Percentiles rank a stretch among this genome's conserved stretches.
phyloP scores from a whole-genome alignment of 768 basidiomycete species.

The Mrakia gelida region DNA sequence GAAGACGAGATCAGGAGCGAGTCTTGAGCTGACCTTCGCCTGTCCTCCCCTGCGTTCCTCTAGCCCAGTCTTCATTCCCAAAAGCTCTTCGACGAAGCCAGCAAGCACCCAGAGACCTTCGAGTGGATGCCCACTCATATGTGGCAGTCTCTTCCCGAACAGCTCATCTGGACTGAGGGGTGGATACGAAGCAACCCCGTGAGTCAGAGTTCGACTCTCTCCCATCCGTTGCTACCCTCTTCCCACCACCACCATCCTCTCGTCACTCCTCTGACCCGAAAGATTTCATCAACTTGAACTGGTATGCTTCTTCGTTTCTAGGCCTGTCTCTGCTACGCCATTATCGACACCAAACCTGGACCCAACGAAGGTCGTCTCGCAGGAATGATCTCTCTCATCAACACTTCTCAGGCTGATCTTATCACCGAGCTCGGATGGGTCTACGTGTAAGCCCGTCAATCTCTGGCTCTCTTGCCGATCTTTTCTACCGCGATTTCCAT shows the following conservation, averaged over 20 bases:
- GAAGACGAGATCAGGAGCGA: neutral
- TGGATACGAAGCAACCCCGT: neutral
- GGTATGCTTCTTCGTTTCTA: neutral
- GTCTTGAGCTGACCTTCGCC: neutral
- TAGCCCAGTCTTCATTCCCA: constrained; percentile 20
- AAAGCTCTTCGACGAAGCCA: constrained; percentile 2
- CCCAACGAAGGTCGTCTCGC: constrained; percentile 14
- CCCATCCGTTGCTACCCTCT: neutral
- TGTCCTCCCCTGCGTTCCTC: neutral
- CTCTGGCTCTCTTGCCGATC: neutral
- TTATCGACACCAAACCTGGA: constrained; percentile 18
- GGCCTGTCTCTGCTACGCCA: constrained; percentile 22
- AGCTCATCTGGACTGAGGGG: neutral
- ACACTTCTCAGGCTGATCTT: constrained; percentile 3
- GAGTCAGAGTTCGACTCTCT: neutral
- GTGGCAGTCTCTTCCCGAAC: constrained; percentile 1
- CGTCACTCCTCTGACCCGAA: too few relatives aligned
- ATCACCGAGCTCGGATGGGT: constrained; percentile 26
- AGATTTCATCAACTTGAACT: too few relatives aligned
- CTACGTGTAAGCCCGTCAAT: neutral
- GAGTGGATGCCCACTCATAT: constrained; percentile 11
- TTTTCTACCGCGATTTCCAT: neutral
- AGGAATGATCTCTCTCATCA: constrained; percentile 23
- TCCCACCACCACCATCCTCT: neutral
- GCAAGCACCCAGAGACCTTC: neutral